Base-by-base conservation (phyloP, 495 filamentous ascomycete species). In the Chlorociboria aeruginascens region DNA sequence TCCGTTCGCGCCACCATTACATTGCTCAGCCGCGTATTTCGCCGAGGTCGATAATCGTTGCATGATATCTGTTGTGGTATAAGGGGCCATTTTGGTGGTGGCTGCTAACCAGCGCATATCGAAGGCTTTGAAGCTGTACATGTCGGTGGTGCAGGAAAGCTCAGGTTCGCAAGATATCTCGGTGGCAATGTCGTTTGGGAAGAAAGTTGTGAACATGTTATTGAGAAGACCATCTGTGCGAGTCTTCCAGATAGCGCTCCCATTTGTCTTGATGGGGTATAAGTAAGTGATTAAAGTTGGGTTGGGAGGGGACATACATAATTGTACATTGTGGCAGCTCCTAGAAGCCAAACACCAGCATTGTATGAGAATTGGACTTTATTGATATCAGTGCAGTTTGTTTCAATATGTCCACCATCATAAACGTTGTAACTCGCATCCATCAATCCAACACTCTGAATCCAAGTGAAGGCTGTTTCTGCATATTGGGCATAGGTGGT, bases 111-210 rank as follows among this genome's bases (percentile, higher is more conserved):
- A 94, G 20, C 88, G 83, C 17, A 85, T 69, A 12, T 90, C 69
- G 66, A 89, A 93, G 32, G 84, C 85, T 65, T 92, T 94, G 77
- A 89, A 94, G 34, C 81, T 85, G 36, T 74, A 73, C 68, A 89
- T 85, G 57, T 92, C 86, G 34, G 78, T 76, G 58, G 86, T 79
- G 67, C 86, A 89, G 0, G 43, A 66, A 40, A 67, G 59, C 30
- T 62, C 63, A 2, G 74, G 63, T 58, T 92, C 86, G 68, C 87
- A 94, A n/a, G 79, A 74, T 42, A 73, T 66, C 63, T 92, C 87
- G 52, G 73, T 77, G 68, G 82, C 76, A 58, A 80, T 66, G 54
- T 76, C 65, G 42, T 69, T 68, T 7, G 69, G 64, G 50, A 74
- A 49, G 53, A 74, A 78, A 60, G 77, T 77, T 47, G 64, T 60